Evolutionary conservation across 2,329 filamentous ascomycete genomes (phyloP).

Genomic region (Ophiostoma pallidulum): DNA sequence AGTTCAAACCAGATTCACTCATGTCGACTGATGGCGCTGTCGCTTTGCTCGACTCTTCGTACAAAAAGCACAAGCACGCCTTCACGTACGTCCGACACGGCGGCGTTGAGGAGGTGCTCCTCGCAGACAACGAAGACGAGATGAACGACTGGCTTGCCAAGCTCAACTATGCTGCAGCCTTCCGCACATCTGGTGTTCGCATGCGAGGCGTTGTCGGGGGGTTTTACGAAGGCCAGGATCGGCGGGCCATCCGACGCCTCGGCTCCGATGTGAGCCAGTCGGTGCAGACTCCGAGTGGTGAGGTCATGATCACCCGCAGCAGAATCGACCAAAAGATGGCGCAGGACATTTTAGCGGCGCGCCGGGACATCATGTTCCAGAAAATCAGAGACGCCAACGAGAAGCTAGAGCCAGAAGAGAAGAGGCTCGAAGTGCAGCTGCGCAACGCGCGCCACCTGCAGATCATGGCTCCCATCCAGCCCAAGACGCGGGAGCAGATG

Average conservation of each 20-base stretch:
- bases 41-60: slow-evolving; percentile 73
- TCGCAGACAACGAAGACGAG: slow-evolving; percentile 83
- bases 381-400: slow-evolving; percentile 79
- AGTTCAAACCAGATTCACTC: slow-evolving; percentile 88
- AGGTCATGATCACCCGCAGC: slow-evolving; percentile 62
- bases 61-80: slow-evolving; percentile 92
- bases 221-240: slow-evolving; percentile 73
- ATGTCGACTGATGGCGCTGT: slow-evolving; percentile 93
- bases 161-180: slow-evolving; percentile 91
- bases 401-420: slow-evolving; percentile 62
- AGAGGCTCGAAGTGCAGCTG: slow-evolving; percentile 71
- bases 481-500: slow-evolving; percentile 79
- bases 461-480: slow-evolving; percentile 79
- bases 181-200: slow-evolving; percentile 80
- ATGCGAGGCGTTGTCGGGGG: slow-evolving; percentile 81
- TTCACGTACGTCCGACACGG: slow-evolving; percentile 85
- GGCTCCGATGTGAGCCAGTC: slow-evolving; percentile 49
- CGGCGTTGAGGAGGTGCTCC: slow-evolving; percentile 78
- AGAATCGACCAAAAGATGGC: slow-evolving; percentile 74
- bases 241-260: slow-evolving; percentile 61
- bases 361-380: slow-evolving; percentile 70
- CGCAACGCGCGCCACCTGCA: slow-evolving; percentile 85
- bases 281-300: slow-evolving; percentile 62
- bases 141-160: slow-evolving; percentile 96
- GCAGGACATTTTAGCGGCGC: slow-evolving; percentile 73